Conservation (phyloP, 352 stramenopile species). For the Globisporangium irregulare region DNA sequence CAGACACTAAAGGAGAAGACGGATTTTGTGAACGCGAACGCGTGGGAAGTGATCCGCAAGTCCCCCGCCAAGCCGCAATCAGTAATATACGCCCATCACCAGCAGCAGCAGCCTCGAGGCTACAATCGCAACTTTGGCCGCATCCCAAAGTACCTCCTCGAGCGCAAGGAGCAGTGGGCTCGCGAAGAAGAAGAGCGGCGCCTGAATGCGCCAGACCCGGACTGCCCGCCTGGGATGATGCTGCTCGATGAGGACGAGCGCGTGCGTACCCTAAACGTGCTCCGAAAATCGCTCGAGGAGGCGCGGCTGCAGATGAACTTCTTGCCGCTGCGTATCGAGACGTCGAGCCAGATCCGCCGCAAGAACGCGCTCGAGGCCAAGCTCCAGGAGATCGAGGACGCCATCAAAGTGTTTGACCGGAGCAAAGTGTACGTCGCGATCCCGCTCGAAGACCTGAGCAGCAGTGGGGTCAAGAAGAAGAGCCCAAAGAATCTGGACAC, state of each 20-base stretch:
- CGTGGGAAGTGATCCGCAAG: conserved; percentile 74
- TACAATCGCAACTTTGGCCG: conserved; percentile 50
- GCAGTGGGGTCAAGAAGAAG: conserved; percentile 12
- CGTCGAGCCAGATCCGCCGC: conserved; percentile 67
- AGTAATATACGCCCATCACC: conserved; percentile 11
- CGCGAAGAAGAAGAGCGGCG: conserved; percentile 79
- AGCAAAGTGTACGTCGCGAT: conserved; percentile 83
- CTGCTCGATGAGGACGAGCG: conserved; percentile 80
- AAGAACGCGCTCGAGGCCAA: conserved; percentile 83
- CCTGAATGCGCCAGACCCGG: conserved; percentile 70
- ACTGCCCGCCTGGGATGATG: conserved; percentile 86
- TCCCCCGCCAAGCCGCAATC: conserved; percentile 20
- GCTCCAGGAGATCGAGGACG: conserved; percentile 87
- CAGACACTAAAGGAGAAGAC: conserved; percentile 57
- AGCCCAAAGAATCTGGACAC: conserved; percentile 25
- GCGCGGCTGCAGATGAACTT: conserved; percentile 64
- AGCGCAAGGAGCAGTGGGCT: conserved; percentile 79
- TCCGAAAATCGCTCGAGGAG: conserved; percentile 61
- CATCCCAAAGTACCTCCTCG: conserved; percentile 66
- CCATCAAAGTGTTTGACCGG: conserved; percentile 86
- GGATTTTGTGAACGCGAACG: conserved; percentile 72
- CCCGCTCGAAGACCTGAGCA: conserved; percentile 19
- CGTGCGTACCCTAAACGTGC: conserved; percentile 56
- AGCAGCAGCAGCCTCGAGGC: conserved; percentile 14
- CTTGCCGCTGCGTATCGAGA: conserved; percentile 85